Percentiles rank a stretch among this genome's conserved stretches.
phyloP scores from a whole-genome alignment of 225 moss, liverwort and hornwort genomes.

The Marchantia polymorpha region DNA sequence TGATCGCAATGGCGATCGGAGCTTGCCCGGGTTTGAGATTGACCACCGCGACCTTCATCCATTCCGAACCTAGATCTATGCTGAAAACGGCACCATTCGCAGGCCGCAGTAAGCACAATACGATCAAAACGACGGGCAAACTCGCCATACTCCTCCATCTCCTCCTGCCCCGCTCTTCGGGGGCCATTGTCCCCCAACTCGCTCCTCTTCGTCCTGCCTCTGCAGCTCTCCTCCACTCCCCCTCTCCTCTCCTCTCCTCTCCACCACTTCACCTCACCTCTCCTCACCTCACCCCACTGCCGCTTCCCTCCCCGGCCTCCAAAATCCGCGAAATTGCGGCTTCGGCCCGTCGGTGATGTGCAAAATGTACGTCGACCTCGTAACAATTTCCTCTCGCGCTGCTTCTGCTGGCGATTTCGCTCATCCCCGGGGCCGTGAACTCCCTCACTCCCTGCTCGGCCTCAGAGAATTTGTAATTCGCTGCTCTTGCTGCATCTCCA shows the following conservation, averaged over 20 bases:
- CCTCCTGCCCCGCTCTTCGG: slow-evolving; percentile 15
- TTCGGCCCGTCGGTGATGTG: not conserved
- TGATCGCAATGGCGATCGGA: slow-evolving; percentile 88
- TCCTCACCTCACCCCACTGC: not conserved
- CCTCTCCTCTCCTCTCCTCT: not conserved
- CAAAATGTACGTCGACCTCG: not conserved
- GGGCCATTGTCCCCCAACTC: slow-evolving; percentile 13
- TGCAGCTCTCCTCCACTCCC: not conserved
- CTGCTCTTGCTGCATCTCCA: not conserved
- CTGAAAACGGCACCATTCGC: slow-evolving; percentile 68
- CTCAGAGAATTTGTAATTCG: not conserved
- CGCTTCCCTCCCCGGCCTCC: not conserved
- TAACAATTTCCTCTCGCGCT: not conserved
- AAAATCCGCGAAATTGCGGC: not conserved
- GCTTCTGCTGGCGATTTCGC: too few species aligned
- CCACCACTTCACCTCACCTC: not conserved
- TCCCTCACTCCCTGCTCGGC: not conserved
- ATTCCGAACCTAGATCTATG: slow-evolving; percentile 92
- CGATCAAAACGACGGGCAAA: slow-evolving; percentile 26
- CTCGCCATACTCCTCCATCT: slow-evolving; percentile 17
- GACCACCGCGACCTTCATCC: slow-evolving; percentile 97
- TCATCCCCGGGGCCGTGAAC: not conserved
- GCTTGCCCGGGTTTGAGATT: slow-evolving; percentile 90
- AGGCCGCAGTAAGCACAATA: slow-evolving; percentile 32
- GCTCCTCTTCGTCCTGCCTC: not conserved